Evolutionary conservation across 441 rosid species (phyloP).

Genomic region (Croton setiger): DNA sequence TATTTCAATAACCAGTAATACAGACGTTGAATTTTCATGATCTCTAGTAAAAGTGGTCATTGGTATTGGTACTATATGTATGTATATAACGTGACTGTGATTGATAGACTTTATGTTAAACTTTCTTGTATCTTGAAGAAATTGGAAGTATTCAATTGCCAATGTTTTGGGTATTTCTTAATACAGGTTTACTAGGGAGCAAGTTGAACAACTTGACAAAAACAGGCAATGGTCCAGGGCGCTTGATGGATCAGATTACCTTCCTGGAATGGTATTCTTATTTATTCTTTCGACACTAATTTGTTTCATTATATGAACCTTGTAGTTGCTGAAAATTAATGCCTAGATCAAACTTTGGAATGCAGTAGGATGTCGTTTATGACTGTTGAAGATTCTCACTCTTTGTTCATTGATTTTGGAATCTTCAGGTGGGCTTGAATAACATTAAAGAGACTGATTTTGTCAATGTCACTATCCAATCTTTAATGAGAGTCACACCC

Average conservation of each 20-base stretch:
- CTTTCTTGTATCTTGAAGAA: background rate
- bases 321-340: background rate
- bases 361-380: background rate
- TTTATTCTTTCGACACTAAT: background rate
- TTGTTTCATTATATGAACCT: too few relatives aligned
- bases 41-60: background rate
- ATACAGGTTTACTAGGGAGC: constrained; percentile 74
- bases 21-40: background rate
- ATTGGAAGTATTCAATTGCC: background rate
- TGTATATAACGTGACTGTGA: background rate
- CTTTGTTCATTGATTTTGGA: constrained; percentile 12
- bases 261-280: constrained; percentile 82
- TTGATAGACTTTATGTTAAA: background rate
- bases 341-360: background rate
- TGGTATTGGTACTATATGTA: background rate
- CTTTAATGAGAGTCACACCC: constrained; percentile 95
- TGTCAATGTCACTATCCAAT: constrained; percentile 94
- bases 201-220: constrained; percentile 77
- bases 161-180: constrained; percentile 2
- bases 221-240: constrained; percentile 95
- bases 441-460: constrained; percentile 95
- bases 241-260: constrained; percentile 97
- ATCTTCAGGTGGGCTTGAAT: constrained; percentile 84
- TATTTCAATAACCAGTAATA: background rate
- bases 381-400: constrained; percentile 10